Conservation (phyloP, 1,284 basidiomycete species). For the Heterobasidion parviporum region DNA sequence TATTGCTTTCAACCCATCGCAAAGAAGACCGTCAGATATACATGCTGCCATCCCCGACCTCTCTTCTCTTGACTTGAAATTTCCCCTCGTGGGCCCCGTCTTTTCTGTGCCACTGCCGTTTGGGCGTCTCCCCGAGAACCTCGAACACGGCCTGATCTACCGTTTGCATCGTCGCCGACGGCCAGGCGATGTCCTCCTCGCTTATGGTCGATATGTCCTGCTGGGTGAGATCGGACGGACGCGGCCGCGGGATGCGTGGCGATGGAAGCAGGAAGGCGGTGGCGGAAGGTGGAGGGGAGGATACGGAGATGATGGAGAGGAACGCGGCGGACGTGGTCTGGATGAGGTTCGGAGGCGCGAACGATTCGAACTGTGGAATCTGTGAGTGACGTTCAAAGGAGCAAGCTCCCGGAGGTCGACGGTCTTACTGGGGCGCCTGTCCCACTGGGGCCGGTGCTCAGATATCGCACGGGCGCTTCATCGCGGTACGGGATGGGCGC, state of each 20-base stretch:
- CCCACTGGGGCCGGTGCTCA: constrained; percentile 27
- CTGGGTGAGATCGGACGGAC: constrained; percentile 27
- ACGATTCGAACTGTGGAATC: constrained; percentile 19
- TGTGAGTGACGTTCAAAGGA: not conserved
- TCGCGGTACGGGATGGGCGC: constrained; percentile 23
- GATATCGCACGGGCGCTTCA: constrained; percentile 47
- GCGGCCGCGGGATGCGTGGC: constrained; percentile 30
- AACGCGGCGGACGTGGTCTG: constrained; percentile 50
- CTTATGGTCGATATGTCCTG: constrained; percentile 22
- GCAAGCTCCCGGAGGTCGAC: not conserved
- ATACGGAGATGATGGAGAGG: constrained; percentile 23
- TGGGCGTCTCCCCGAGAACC: constrained; percentile 17
- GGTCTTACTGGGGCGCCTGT: not conserved
- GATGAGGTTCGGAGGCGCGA: constrained; percentile 51
- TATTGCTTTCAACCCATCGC: no score
- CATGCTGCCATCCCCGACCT: constrained; percentile 46
- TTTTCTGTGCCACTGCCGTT: constrained; percentile 7
- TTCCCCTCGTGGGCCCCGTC: not conserved
- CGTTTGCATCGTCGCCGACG: constrained; percentile 22
- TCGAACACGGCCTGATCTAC: constrained; percentile 29
- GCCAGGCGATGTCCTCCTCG: constrained; percentile 27
- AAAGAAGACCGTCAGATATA: constrained; percentile 32
- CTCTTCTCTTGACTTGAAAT: constrained; percentile 10
- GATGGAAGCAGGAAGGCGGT: constrained; percentile 36
- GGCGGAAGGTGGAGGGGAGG: constrained; percentile 7